Percentiles rank a stretch among this genome's conserved stretches.
These are phyloP conservation scores for Plectosphaerella plurivora DNA, from an alignment of 2,329 filamentous ascomycete species.

Conservation along the genomic window DNA sequence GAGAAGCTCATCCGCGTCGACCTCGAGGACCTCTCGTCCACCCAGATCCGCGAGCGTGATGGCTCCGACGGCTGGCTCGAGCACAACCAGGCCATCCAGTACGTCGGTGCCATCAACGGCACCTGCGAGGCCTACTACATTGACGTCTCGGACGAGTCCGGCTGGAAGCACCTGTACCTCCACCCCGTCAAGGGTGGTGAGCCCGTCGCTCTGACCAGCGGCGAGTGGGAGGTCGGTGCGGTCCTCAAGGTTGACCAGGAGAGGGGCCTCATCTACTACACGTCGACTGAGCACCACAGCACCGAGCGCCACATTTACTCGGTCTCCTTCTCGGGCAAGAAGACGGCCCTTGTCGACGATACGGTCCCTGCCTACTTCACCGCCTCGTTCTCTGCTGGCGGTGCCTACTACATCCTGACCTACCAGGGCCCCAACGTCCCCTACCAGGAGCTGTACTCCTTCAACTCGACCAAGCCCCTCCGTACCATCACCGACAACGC, in stretches of 20 bases:
- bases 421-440: constrained; percentile 65
- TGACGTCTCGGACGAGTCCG: constrained; percentile 61
- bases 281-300: constrained; percentile 60
- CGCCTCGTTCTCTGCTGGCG: constrained; percentile 59
- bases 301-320: constrained; percentile 66
- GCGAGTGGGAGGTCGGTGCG: constrained; percentile 60
- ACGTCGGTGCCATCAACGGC: constrained; percentile 41
- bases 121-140: constrained; percentile 49
- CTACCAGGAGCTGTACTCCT: constrained; percentile 62
- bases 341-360: constrained; percentile 59
- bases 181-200: constrained; percentile 53
- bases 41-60: constrained; percentile 50
- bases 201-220: constrained; percentile 54
- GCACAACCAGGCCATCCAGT: constrained; percentile 51
- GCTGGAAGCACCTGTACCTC: constrained; percentile 63
- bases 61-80: constrained; percentile 60
- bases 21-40: constrained; percentile 38
- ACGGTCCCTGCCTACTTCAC: constrained; percentile 53
- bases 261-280: constrained; percentile 57
- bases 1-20: constrained; percentile 60
- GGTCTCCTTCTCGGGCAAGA: constrained; percentile 53
- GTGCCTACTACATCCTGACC: constrained; percentile 60
- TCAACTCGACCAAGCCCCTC: constrained; percentile 48
- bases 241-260: constrained; percentile 56
- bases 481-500: constrained; percentile 58